phyloP scores from a whole-genome alignment of 345 rosid species.

The Boechera divaricarpa region DNA sequence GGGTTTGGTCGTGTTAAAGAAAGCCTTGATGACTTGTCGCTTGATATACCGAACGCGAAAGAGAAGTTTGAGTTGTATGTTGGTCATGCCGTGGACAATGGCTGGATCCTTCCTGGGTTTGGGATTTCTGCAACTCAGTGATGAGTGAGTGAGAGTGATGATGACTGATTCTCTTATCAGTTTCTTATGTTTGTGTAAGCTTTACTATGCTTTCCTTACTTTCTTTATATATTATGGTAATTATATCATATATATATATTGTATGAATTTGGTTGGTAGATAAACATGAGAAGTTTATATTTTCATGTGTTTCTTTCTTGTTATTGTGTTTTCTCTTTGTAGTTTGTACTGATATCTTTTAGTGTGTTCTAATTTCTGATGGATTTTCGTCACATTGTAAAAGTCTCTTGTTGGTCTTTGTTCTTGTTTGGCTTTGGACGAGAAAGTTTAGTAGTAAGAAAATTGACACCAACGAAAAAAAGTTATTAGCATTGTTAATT shows the following conservation, averaged over 20 bases:
- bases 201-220: slow-evolving; percentile 17
- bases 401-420: not conserved
- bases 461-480: not conserved
- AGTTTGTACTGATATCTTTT: slow-evolving; percentile 11
- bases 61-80: slow-evolving; percentile 76
- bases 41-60: slow-evolving; percentile 90
- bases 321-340: slow-evolving; percentile 7
- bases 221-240: slow-evolving; percentile 23
- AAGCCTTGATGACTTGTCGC: slow-evolving; percentile 92
- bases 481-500: not conserved
- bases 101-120: slow-evolving; percentile 75
- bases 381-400: slow-evolving; percentile 3
- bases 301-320: slow-evolving; percentile 28
- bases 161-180: slow-evolving; percentile 35
- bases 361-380: slow-evolving; percentile 35
- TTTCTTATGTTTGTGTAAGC: slow-evolving; percentile 45
- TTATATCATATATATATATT: slow-evolving; percentile 6
- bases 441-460: not conserved
- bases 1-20: slow-evolving; percentile 89
- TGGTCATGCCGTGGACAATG: slow-evolving; percentile 73
- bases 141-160: slow-evolving; percentile 35
- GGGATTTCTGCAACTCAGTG: slow-evolving; percentile 45
- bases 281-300: slow-evolving; percentile 34
- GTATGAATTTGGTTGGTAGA: slow-evolving; percentile 34
- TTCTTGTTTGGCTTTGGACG: slow-evolving; percentile 4